Percentiles rank a stretch among this genome's conserved stretches.
Evolutionary conservation across 345 rosid genomes (phyloP).

Genomic region (Sonneratia caseolaris): DNA sequence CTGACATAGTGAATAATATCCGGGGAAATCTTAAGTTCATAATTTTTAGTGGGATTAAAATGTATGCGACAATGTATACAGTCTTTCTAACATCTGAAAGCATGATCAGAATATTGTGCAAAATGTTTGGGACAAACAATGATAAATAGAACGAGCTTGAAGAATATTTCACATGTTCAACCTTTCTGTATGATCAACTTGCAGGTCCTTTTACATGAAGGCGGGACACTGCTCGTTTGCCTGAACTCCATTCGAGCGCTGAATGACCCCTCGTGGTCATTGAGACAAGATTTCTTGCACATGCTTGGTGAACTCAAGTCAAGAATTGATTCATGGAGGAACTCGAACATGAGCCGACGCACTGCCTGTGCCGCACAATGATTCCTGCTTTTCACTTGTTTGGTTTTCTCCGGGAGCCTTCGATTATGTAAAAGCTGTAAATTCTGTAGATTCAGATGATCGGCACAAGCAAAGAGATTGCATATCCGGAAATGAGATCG

Average conservation of each 20-base stretch:
- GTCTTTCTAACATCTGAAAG: not conserved
- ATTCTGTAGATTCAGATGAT: not conserved
- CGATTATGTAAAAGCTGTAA: slow-evolving; percentile 1
- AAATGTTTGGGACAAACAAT: not conserved
- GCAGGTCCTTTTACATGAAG: slow-evolving; percentile 92
- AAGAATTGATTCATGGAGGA: slow-evolving; percentile 10
- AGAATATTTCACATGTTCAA: not conserved
- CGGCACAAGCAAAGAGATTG: not conserved
- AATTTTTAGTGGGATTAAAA: too few relatives aligned
- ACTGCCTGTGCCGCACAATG: slow-evolving; percentile 25
- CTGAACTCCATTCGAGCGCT: slow-evolving; percentile 76
- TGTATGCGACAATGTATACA: not conserved
- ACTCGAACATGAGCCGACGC: slow-evolving; percentile 15
- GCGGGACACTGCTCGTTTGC: slow-evolving; percentile 87
- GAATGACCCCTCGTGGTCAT: slow-evolving; percentile 79
- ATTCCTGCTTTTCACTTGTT: slow-evolving; percentile 4
- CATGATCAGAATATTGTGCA: not conserved
- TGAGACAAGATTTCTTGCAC: slow-evolving; percentile 52
- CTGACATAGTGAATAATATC: too few relatives aligned
- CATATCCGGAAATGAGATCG: not conserved
- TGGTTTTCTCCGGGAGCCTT: not conserved
- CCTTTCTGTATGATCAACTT: slow-evolving; percentile 1
- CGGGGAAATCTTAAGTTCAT: too few relatives aligned
- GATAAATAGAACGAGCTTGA: not conserved
- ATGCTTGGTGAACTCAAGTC: slow-evolving; percentile 25